Evolutionary conservation across 2,329 filamentous ascomycete genomes (phyloP).

Genomic region (Chaetomium olivaceum): DNA sequence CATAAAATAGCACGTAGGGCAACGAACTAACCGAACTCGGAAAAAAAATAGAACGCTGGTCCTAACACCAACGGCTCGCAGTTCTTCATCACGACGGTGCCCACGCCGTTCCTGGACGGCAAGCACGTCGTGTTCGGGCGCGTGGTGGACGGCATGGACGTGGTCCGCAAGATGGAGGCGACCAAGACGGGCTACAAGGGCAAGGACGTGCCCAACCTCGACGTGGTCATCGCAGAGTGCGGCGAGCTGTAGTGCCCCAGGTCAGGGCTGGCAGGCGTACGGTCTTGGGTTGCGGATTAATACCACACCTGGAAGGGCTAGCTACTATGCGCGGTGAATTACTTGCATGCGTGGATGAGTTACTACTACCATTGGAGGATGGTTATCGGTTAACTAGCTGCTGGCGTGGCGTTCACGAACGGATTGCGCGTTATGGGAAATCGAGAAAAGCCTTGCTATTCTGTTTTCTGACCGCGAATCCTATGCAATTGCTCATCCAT

Average conservation of each 20-base stretch:
- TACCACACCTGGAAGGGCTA: not conserved
- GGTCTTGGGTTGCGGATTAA: not conserved
- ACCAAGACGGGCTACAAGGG: constrained; percentile 74
- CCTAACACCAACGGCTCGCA: constrained; percentile 92
- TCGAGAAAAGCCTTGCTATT: not conserved
- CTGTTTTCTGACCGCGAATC: not conserved
- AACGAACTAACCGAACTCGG: constrained; percentile 51
- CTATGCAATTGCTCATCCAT: constrained; percentile 3
- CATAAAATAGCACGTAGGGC: not conserved
- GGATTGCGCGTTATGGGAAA: not conserved
- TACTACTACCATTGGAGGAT: not conserved
- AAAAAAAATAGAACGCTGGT: constrained; percentile 74
- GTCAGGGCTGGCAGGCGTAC: not conserved
- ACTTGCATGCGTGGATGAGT: not conserved
- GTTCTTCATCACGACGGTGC: constrained; percentile 93
- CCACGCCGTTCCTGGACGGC: constrained; percentile 82
- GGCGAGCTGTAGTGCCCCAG: constrained; percentile 78
- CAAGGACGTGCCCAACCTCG: constrained; percentile 79
- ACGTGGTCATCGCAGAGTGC: constrained; percentile 82
- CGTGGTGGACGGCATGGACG: constrained; percentile 85
- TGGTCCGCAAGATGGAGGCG: constrained; percentile 89
- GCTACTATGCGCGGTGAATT: not conserved
- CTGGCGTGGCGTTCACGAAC: not conserved
- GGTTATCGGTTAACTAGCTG: not conserved
- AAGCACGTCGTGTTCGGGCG: constrained; percentile 97